phyloP scores from a whole-genome alignment of 2,329 filamentous ascomycete species.

The Colletotrichum chlorophyti region DNA sequence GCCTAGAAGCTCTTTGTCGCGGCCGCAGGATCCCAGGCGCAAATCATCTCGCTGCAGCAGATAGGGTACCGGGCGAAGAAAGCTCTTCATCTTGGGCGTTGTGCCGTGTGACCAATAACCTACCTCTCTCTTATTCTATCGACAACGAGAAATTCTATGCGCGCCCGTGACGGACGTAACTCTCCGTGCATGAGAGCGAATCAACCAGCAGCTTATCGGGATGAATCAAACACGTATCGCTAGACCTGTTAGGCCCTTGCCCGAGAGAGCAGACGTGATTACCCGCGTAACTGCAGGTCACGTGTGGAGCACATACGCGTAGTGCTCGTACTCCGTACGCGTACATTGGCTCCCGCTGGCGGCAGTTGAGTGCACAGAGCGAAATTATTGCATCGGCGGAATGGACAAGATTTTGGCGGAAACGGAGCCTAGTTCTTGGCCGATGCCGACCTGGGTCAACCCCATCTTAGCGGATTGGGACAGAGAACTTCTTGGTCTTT shows the following conservation, averaged over 20 bases:
- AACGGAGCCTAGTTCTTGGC: constrained; percentile 11
- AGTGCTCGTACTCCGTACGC: too few species aligned
- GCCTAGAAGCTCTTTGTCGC: neutral
- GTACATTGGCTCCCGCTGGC: too few species aligned
- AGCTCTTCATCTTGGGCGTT: constrained; percentile 6
- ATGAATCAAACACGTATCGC: too few species aligned
- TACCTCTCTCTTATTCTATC: too few species aligned
- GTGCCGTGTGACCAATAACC: too few species aligned
- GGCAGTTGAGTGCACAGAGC: neutral
- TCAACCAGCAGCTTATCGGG: too few species aligned
- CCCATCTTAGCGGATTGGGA: too few species aligned
- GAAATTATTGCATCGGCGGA: neutral
- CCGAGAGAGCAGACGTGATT: too few species aligned
- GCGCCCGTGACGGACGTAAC: constrained; percentile 7
- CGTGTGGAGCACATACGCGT: too few species aligned
- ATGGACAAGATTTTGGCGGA: neutral
- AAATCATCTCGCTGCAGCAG: constrained; percentile 16
- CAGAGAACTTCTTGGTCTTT: constrained; percentile 1
- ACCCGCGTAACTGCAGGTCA: too few species aligned
- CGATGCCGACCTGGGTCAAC: constrained; percentile 16
- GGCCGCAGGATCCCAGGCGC: constrained; percentile 17
- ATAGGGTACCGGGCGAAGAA: neutral
- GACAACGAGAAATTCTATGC: too few species aligned
- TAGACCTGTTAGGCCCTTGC: too few species aligned
- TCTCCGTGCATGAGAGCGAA: constrained; percentile 2